Base-by-base conservation (phyloP, 2,329 filamentous ascomycete genomes). In the Pseudocercospora crystallina region DNA sequence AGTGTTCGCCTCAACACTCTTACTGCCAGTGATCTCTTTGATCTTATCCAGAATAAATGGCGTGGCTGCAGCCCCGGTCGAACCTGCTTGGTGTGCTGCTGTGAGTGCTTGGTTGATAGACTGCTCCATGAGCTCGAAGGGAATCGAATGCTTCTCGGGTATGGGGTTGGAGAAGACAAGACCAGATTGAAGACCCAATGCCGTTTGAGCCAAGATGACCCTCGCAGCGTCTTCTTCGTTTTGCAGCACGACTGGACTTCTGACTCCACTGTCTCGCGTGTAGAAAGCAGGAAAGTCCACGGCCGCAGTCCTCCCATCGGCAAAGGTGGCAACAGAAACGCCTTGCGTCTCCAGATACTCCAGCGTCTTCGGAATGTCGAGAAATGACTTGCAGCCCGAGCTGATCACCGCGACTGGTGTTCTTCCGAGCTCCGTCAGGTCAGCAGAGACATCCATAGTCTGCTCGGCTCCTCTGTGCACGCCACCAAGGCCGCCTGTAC, bases 231-330 rank as follows among this genome's bases (percentile, higher is more conserved):
- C 88, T 48, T 78, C 77, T 66, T 95, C 89, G 58, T 85, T 80
- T 46, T 83, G 73, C 36, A 96, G 81, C 1, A 88, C 81, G 15
- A 82, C 81, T 0, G 92, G 92, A 65, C 90, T 95, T 69, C 78
- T 83, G 45, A 87, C 74, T 10, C 90, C 89, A 69, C 91, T 96
- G 36, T 96, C 89, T 35, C 92, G 78, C 0, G 88, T 89, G 81
- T 89, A 99, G 70, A 99, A 99, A 0, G 89, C 90, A 1, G 94
- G 94, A 63, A 97, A 94, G 62, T 95, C 87, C 35, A 96, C 80
- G 15, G 79, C 73, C 1, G 84, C 86, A 20, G 74, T 71, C 33
- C 89, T 81, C 1, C 88, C 89, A 70, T 95, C 89, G 17, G 90
- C 85, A 73, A 97, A 99, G 2, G 94, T 97, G 3, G 84, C 87